Percentiles rank a stretch among this genome's conserved stretches.
Conservation (phyloP, 139 green algal genomes). For the Picochlorum sp. region DNA sequence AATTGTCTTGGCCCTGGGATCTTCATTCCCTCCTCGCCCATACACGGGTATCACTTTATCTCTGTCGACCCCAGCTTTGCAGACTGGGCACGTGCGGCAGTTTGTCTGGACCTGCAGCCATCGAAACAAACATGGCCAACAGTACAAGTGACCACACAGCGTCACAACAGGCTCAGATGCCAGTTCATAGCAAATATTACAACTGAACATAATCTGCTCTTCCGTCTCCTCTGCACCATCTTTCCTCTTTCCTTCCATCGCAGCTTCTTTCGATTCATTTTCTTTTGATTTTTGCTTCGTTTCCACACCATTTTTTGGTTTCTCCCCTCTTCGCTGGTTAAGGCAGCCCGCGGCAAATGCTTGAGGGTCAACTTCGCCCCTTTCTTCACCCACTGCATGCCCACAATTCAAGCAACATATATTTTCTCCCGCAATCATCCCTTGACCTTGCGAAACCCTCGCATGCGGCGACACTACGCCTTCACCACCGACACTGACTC, state of each 20-base stretch:
- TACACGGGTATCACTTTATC: constrained; percentile 84
- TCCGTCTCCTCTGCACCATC: background rate
- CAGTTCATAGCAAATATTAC: constrained; percentile 94
- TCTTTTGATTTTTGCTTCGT: too few relatives aligned
- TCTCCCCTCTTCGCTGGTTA: too few relatives aligned
- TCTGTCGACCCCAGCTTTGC: constrained; percentile 78
- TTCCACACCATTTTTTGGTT: too few relatives aligned
- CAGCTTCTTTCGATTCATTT: background rate
- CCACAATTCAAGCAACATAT: too few relatives aligned
- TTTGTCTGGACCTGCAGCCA: constrained; percentile 72
- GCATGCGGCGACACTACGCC: too few relatives aligned
- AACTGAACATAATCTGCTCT: constrained; percentile 58
- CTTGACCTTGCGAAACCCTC: too few relatives aligned
- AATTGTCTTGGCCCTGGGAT: constrained; percentile 32
- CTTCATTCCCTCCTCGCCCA: constrained; percentile 49
- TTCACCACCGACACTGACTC: too few relatives aligned
- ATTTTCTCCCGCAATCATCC: too few relatives aligned
- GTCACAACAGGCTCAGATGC: constrained; percentile 87
- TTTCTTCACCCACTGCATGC: too few relatives aligned
- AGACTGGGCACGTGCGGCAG: constrained; percentile 71
- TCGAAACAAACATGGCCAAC: constrained; percentile 87
- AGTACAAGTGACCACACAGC: constrained; percentile 91
- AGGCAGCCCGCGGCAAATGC: too few relatives aligned
- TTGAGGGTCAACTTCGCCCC: too few relatives aligned
- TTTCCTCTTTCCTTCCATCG: background rate